Evolutionary conservation across 139 green algal species (phyloP).

Genomic region (Chlorella sorokiniana): DNA sequence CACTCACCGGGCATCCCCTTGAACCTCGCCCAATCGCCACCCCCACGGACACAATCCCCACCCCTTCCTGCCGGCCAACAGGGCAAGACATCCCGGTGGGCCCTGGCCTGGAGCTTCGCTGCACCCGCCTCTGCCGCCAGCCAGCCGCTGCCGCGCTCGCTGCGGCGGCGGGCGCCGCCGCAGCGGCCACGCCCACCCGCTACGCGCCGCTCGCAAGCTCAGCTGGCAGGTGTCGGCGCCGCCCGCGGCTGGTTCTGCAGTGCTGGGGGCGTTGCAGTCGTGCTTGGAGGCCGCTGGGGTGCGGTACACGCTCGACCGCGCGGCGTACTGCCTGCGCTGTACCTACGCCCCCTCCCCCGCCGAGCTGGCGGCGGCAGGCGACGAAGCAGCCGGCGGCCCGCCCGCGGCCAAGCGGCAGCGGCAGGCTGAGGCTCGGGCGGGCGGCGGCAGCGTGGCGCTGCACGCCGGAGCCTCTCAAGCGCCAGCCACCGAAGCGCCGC

Average conservation of each 20-base stretch:
- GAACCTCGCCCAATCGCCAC: too few species aligned
- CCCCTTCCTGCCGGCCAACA: slow-evolving; percentile 23
- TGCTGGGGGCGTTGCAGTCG: neutral
- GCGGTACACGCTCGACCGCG: neutral
- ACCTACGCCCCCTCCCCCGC: neutral
- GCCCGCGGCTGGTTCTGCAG: neutral
- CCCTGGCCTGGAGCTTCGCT: slow-evolving; percentile 86
- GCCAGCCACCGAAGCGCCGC: too few species aligned
- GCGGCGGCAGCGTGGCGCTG: neutral
- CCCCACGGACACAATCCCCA: too few species aligned
- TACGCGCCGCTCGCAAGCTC: neutral
- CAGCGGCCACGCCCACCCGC: slow-evolving; percentile 60
- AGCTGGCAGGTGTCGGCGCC: slow-evolving; percentile 26
- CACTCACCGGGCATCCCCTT: too few species aligned
- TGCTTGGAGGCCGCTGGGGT: neutral
- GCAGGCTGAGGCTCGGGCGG: neutral
- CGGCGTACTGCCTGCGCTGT: neutral
- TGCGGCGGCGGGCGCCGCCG: slow-evolving; percentile 49
- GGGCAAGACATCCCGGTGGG: slow-evolving; percentile 87
- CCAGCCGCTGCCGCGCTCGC: slow-evolving; percentile 54
- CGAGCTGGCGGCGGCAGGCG: neutral
- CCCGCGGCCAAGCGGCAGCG: slow-evolving; percentile 8
- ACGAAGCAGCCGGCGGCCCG: neutral
- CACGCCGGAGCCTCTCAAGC: too few species aligned
- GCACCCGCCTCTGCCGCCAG: slow-evolving; percentile 54